Evolutionary conservation across 129 eudicot genomes (phyloP).

Genomic region (Saussurea involucrata): DNA sequence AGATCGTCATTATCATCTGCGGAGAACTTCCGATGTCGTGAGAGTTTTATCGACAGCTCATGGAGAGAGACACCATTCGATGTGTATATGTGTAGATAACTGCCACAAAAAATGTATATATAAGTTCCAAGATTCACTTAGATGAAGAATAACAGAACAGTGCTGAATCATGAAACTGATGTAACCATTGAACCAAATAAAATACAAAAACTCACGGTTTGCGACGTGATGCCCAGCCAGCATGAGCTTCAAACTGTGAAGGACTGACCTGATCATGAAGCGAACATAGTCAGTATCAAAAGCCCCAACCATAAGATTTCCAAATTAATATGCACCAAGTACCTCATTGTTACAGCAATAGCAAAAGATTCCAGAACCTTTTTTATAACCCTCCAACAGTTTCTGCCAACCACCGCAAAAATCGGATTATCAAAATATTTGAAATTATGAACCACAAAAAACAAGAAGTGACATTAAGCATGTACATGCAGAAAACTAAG

Average conservation of each 20-base stretch:
- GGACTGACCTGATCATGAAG: slow-evolving; percentile 75
- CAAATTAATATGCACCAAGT: background rate
- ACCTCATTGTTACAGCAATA: slow-evolving; percentile 74
- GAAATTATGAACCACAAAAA: background rate
- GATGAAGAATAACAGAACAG: background rate
- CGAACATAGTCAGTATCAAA: slow-evolving; percentile 14
- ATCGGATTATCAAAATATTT: background rate
- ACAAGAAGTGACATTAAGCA: background rate
- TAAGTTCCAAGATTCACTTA: background rate
- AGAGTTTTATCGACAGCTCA: slow-evolving; percentile 56
- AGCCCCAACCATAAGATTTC: background rate
- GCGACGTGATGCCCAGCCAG: slow-evolving; percentile 87
- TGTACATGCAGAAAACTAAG: background rate
- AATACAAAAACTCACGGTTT: slow-evolving; percentile 68
- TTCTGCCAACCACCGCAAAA: slow-evolving; percentile 43
- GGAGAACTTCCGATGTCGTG: slow-evolving; percentile 47
- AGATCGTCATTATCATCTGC: slow-evolving; percentile 83
- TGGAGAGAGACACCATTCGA: slow-evolving; percentile 90
- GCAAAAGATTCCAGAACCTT: slow-evolving; percentile 73
- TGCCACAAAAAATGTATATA: slow-evolving; percentile 24
- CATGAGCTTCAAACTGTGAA: slow-evolving; percentile 92
- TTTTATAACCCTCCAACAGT: slow-evolving; percentile 67
- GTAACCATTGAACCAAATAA: background rate
- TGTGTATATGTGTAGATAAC: slow-evolving; percentile 75
- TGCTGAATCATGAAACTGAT: background rate